Evolutionary conservation across 352 stramenopile species (phyloP), one percentile per base, ranked within the genome.

Genomic region (Pythium apleroticum): DNA sequence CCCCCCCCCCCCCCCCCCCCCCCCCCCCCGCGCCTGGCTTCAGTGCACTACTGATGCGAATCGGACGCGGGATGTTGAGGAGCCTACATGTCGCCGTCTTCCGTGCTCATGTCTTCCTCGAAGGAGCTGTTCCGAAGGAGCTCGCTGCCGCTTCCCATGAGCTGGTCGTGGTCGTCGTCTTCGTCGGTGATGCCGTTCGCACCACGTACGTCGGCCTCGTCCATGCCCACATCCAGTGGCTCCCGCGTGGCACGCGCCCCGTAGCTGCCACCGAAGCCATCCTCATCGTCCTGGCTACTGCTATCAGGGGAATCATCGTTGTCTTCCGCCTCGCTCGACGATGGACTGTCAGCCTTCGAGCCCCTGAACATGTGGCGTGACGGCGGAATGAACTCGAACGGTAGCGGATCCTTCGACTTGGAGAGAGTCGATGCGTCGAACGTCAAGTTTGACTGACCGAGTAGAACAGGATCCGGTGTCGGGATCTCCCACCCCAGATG

Each of bases 401-500:
- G 65, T 20, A 88, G 62, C 3, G 81, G 77, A 3, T 69, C 68
- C 15, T 65, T 73, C 19, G 59, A 60, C 67, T 71, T 65, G 41
- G 57, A 62, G 17, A 75, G 41, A 27, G 25, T 63, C 53, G 48
- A 72, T 46, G 28, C 70, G 59, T 73, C 62, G 22, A 63, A 69
- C 2, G 61, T 52, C 20, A 91, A 71, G 30, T 90, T 83, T 0
- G 77, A 90, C 65, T 91, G 84, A 3, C 73, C 73, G 12, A 93
- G 64, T 22, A 91, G 49, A 20, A 85, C 76, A 0, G 83, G 81
- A 60, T 93, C 84, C 1, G 86, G 86, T 45, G 76, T 78, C 19
- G 86, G 86, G 24, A 94, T 86, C 60, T 91, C 80, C 86, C 86
- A 94, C 12, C 75, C 84, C 0, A 94, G 81, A 56, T 84, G 52